Evolutionary conservation across 495 filamentous ascomycete species (phyloP).

Genomic region (Acidomyces sp.): DNA sequence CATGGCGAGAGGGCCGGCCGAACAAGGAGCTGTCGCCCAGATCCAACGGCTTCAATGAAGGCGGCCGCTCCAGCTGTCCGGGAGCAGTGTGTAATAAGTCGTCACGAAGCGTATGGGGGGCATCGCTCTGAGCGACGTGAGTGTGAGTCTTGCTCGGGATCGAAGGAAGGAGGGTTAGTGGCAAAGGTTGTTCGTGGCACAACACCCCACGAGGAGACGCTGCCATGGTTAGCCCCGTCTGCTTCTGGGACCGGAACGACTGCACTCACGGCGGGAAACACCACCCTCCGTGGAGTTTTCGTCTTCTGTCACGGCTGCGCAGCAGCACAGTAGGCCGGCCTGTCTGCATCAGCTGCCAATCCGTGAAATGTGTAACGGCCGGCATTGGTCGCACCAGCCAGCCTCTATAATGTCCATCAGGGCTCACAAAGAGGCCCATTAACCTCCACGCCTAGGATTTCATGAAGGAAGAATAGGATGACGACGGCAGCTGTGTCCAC

Average conservation of each 20-base stretch:
- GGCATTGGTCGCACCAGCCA: no score
- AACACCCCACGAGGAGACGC: background rate
- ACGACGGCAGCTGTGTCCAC: background rate
- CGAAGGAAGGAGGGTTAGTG: conserved; percentile 5
- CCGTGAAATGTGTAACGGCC: no score
- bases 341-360: no score
- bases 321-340: conserved; percentile 17
- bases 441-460: conserved; percentile 5
- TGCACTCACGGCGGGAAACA: background rate
- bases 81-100: no score
- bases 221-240: background rate
- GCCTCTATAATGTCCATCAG: conserved; percentile 12
- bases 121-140: no score
- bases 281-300: conserved; percentile 7
- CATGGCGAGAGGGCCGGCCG: background rate
- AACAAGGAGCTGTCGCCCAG: conserved; percentile 3
- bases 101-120: no score
- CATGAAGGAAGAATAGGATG: conserved; percentile 5
- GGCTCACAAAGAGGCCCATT: conserved; percentile 15
- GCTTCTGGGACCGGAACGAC: background rate
- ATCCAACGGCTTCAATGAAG: conserved; percentile 9
- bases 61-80: background rate
- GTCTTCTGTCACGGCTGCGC: conserved; percentile 11
- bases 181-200: conserved; percentile 7
- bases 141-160: no score